phyloP scores from a whole-genome alignment of 2,329 filamentous ascomycete genomes.

The Mycosphaerelloides madeirae region DNA sequence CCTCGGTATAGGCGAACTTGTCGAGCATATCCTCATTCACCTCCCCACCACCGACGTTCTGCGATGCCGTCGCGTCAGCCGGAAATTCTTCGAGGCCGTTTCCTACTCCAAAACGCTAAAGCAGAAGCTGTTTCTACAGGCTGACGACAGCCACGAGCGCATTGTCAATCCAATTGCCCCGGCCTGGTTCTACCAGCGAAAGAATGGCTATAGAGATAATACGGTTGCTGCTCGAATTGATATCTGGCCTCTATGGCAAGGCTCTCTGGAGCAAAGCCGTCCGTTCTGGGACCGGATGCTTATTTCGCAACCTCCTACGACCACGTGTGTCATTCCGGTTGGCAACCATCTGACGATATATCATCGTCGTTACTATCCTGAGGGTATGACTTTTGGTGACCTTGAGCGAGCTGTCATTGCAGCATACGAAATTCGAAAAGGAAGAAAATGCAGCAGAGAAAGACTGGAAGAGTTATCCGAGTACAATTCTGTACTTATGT shows the following conservation, averaged over 20 bases:
- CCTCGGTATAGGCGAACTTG: conserved; percentile 18
- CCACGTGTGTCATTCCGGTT: conserved; percentile 18
- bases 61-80: conserved; percentile 15
- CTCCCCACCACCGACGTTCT: conserved; percentile 11
- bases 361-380: conserved; percentile 16
- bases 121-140: conserved; percentile 15
- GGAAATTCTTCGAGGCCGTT: conserved; percentile 13
- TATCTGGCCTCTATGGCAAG: conserved; percentile 15
- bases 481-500: conserved; percentile 19
- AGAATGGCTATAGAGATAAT: conserved; percentile 15
- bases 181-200: conserved; percentile 13
- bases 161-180: conserved; percentile 16
- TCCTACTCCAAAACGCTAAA: conserved; percentile 12
- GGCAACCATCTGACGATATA: conserved; percentile 15
- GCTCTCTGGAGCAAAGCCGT: conserved; percentile 7
- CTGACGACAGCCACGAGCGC: conserved; percentile 7
- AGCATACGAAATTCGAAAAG: conserved; percentile 19
- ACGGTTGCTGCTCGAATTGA: conserved; percentile 19
- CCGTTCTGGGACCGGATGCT: conserved; percentile 18
- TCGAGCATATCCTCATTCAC: conserved; percentile 16
- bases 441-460: conserved; percentile 10
- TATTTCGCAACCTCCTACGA: conserved; percentile 15
- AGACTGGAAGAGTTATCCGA: conserved; percentile 15
- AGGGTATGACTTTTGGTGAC: conserved; percentile 21
- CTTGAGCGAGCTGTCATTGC: conserved; percentile 17